A percentile compares a stretch with the other conserved stretches of the same genome.
These are phyloP conservation scores for Ilyonectria robusta DNA, from an alignment of 2,329 filamentous ascomycete genomes.

Conservation along the genomic window DNA sequence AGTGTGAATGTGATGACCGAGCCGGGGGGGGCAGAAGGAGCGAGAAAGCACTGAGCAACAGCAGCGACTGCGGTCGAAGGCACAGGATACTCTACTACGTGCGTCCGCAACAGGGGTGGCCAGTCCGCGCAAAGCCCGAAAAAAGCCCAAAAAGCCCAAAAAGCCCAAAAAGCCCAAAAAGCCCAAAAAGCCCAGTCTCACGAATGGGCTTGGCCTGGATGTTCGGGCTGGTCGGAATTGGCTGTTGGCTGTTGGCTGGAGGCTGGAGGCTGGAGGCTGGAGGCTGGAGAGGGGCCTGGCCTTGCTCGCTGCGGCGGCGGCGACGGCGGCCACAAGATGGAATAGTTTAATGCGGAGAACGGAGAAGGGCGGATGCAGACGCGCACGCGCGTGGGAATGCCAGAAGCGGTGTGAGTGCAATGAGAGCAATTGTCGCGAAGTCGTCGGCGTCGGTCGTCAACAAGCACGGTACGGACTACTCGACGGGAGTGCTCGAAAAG, in stretches of 20 bases:
- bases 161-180: background rate
- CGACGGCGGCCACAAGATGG: conserved; percentile 1
- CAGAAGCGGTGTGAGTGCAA: background rate
- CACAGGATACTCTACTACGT: background rate
- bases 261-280: background rate
- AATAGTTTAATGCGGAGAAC: background rate
- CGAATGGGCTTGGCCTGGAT: conserved; percentile 13
- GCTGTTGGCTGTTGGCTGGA: background rate
- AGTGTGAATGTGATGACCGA: conserved; percentile 24
- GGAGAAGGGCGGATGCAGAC: background rate
- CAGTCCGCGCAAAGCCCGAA: background rate
- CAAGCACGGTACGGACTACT: background rate
- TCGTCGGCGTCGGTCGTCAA: background rate
- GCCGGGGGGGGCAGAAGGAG: background rate
- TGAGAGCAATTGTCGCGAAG: background rate
- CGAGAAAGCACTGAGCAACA: background rate
- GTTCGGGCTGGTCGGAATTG: conserved; percentile 19
- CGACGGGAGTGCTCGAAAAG: background rate
- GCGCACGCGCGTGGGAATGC: background rate
- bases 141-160: conserved; percentile 1
- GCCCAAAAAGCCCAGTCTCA: conserved; percentile 11
- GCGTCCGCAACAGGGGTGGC: background rate
- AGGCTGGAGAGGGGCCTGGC: background rate
- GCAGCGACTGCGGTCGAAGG: background rate
- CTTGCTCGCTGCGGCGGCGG: conserved; percentile 12